Percentiles rank a stretch among this genome's conserved stretches.
Conservation (phyloP, 805 yeast species). For the Babjeviella inositovora region DNA sequence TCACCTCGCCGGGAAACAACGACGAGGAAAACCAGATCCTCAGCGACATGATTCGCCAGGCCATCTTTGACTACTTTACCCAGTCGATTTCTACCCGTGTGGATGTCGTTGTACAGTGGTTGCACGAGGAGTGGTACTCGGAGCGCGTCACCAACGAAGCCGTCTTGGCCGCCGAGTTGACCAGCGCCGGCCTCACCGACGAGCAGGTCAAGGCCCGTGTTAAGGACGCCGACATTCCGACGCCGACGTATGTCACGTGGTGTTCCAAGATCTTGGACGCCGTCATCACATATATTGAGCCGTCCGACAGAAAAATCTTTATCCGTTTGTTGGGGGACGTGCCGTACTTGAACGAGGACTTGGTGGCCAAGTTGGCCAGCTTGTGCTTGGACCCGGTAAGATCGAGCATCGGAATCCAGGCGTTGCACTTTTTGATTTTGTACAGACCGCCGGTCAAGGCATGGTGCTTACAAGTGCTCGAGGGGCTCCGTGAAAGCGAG, state of each 20-base stretch:
- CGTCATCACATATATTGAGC: conserved; percentile 72
- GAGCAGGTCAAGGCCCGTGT: conserved; percentile 8
- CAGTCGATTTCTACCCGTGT: conserved; percentile 57
- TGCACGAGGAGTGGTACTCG: conserved; percentile 87
- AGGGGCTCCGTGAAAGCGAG: too few relatives aligned
- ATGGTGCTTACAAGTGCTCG: too few relatives aligned
- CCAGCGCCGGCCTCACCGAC: conserved; percentile 2
- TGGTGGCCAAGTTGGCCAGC: conserved; percentile 52
- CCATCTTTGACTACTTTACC: conserved; percentile 58
- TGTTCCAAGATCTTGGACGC: conserved; percentile 59
- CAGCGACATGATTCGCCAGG: conserved; percentile 48
- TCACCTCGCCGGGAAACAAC: conserved; percentile 11
- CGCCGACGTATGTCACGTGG: conserved; percentile 52
- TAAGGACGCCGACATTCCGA: conserved; percentile 7
- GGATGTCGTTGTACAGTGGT: conserved; percentile 77
- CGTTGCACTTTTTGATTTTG: conserved; percentile 73
- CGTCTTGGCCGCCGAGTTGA: conserved; percentile 6
- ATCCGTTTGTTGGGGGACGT: conserved; percentile 76
- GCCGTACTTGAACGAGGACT: conserved; percentile 51
- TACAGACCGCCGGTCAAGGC: conserved; percentile 75
- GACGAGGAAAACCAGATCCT: conserved; percentile 17
- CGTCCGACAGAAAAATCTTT: conserved; percentile 64
- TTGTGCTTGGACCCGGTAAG: conserved; percentile 80
- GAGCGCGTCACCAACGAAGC: conserved; percentile 25
- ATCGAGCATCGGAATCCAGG: conserved; percentile 63